Evolutionary conservation across 768 basidiomycete genomes (phyloP).

Genomic region (Termitomyces sp.): DNA sequence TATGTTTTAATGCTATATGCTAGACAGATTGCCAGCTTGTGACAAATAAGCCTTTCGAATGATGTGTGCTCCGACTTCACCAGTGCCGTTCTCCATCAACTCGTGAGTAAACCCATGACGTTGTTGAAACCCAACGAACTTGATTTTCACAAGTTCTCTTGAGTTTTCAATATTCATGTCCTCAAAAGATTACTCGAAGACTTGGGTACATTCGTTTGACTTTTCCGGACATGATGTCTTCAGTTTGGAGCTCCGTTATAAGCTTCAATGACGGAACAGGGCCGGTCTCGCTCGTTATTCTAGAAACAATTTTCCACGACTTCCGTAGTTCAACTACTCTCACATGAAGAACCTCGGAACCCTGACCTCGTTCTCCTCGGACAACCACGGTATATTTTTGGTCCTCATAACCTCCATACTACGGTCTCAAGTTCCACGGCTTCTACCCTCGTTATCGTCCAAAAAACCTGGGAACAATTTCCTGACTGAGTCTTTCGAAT

Average conservation of each 20-base stretch:
- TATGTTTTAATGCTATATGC: not conserved
- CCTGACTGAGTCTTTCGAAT: not conserved
- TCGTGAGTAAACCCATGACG: not conserved
- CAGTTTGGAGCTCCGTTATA: not conserved
- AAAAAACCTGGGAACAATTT: not conserved
- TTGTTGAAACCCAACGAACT: not conserved
- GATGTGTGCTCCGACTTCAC: not conserved
- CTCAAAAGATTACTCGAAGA: not conserved
- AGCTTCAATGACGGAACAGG: not conserved
- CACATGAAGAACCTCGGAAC: not conserved
- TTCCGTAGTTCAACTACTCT: not conserved
- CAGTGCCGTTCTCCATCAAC: not conserved
- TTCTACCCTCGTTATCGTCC: not conserved
- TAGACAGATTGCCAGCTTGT: not conserved
- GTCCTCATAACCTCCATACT: not conserved
- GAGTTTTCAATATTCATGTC: not conserved
- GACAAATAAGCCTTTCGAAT: not conserved
- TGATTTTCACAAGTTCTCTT: not conserved
- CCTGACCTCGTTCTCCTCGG: conserved; percentile 10
- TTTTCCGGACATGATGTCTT: not conserved
- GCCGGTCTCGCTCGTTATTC: not conserved
- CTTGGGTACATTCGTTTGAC: not conserved
- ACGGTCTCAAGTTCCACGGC: not conserved
- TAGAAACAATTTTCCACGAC: conserved; percentile 2
- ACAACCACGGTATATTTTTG: not conserved